These are phyloP conservation scores for Annona squamosa DNA, from an alignment of 164 flowering plant species.

Conservation along the genomic window DNA sequence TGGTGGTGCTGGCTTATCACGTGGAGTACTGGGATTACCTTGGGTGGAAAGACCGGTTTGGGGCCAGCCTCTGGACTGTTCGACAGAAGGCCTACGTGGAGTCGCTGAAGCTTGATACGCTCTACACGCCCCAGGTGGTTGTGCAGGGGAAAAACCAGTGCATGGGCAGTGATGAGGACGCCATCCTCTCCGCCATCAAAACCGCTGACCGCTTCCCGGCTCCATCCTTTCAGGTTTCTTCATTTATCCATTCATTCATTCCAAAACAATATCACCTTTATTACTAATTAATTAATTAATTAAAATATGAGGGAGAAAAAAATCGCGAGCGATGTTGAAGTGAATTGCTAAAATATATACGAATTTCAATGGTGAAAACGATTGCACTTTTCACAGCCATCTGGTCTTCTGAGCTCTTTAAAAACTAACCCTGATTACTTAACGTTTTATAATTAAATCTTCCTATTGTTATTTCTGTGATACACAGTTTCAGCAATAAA, in stretches of 20 bases:
- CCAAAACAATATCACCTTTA: not conserved
- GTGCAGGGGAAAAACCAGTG: conserved; percentile 67
- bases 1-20: conserved; percentile 60
- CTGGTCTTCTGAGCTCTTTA: too few relatives aligned
- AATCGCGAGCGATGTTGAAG: too few relatives aligned
- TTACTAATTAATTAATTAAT: too few relatives aligned
- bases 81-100: conserved; percentile 84
- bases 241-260: not conserved
- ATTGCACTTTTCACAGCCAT: too few relatives aligned
- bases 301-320: too few relatives aligned
- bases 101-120: conserved; percentile 57
- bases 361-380: too few relatives aligned
- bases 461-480: too few relatives aligned
- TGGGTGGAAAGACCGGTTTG: conserved; percentile 95
- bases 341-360: too few relatives aligned
- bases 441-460: too few relatives aligned
- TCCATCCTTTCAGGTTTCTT: conserved; percentile 55
- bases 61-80: conserved; percentile 74
- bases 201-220: conserved; percentile 45
- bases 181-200: conserved; percentile 34
- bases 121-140: conserved; percentile 87
- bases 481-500: too few relatives aligned
- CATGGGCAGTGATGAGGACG: conserved; percentile 56
- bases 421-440: too few relatives aligned
- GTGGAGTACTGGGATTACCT: conserved; percentile 90